Percentiles rank a stretch among this genome's conserved stretches.
Evolutionary conservation across 371 early-diverging fungal genomes (phyloP).

Genomic region (Rhizoclosmatium hyalinum): DNA sequence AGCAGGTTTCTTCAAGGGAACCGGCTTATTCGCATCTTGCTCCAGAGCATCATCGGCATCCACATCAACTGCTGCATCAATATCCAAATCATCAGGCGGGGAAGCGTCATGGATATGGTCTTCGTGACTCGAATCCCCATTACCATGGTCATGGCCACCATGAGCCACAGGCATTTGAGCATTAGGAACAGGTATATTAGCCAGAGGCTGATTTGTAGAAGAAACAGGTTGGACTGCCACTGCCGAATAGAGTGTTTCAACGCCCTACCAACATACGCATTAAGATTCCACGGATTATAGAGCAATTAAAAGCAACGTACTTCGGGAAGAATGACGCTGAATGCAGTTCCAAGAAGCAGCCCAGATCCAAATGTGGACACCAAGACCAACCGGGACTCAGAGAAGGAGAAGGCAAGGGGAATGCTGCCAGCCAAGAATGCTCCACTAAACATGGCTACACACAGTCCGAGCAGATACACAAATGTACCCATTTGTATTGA

Average conservation of each 20-base stretch:
- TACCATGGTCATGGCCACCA: too few species aligned
- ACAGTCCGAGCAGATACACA: constrained; percentile 5
- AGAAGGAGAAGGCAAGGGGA: constrained; percentile 82
- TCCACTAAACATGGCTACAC: constrained; percentile 79
- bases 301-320: background rate
- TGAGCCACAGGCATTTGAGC: too few species aligned
- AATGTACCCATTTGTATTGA: constrained; percentile 6
- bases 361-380: constrained; percentile 92
- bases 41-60: too few species aligned
- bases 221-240: background rate
- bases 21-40: too few species aligned
- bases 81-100: too few species aligned
- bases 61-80: too few species aligned
- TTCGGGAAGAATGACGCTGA: constrained; percentile 91
- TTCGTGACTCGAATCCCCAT: too few species aligned
- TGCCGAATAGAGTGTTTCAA: constrained; percentile 80
- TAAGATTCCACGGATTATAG: background rate
- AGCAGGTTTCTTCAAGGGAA: too few species aligned
- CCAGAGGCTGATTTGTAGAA: too few species aligned
- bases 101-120: too few species aligned
- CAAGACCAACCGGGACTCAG: constrained; percentile 70
- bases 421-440: constrained; percentile 86
- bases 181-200: too few species aligned
- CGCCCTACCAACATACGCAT: constrained; percentile 55
- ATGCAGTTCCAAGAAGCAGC: constrained; percentile 86